Conservation (phyloP, 306 rosid genomes). For the Medicago arabica region DNA sequence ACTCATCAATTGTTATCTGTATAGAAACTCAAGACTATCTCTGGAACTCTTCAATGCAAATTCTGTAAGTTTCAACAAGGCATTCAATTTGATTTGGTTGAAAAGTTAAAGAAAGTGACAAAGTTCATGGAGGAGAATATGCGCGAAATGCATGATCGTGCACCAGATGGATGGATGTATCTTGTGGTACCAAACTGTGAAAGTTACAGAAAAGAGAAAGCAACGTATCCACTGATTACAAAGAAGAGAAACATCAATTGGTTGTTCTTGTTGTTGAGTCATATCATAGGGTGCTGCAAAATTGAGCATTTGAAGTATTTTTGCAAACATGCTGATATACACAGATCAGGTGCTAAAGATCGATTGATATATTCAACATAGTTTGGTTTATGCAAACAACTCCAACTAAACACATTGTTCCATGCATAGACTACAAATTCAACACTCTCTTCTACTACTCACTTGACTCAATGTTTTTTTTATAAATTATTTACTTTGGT, state of each 20-base stretch:
- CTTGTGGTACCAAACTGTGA: background rate
- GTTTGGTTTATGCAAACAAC: constrained; percentile 55
- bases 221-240: constrained; percentile 34
- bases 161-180: background rate
- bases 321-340: constrained; percentile 51
- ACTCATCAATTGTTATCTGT: background rate
- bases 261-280: constrained; percentile 67
- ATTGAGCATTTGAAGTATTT: constrained; percentile 53
- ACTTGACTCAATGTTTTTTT: no score
- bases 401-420: constrained; percentile 39
- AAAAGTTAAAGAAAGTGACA: background rate
- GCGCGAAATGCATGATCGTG: background rate
- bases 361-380: constrained; percentile 55
- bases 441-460: background rate
- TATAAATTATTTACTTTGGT: no score
- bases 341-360: constrained; percentile 59
- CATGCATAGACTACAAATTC: background rate
- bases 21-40: no score
- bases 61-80: background rate
- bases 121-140: background rate
- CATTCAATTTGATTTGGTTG: background rate
- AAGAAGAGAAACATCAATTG: constrained; percentile 50
- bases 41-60: background rate
- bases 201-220: background rate
- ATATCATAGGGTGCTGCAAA: constrained; percentile 53